Conservation (phyloP, 495 filamentous ascomycete genomes). For the Cryomyces minteri region DNA sequence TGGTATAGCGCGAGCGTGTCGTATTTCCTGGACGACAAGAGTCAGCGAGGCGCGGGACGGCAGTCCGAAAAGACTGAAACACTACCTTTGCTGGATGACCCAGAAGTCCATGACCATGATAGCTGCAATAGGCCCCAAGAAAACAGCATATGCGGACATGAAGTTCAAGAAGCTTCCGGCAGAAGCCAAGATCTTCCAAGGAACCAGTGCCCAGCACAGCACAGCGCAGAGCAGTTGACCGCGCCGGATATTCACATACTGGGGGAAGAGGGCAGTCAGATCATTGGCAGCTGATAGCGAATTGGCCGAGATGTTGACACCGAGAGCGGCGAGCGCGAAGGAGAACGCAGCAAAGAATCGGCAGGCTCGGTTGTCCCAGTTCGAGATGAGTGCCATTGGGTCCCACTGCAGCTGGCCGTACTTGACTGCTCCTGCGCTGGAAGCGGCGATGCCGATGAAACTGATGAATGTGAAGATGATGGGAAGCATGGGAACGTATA, state of each 20-base stretch:
- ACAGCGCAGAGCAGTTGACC: conserved; percentile 43
- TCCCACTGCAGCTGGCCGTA: conserved; percentile 38
- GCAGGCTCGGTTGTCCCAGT: conserved; percentile 8
- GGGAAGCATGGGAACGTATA: conserved; percentile 40
- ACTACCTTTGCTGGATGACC: conserved; percentile 32
- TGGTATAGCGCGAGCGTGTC: conserved; percentile 40
- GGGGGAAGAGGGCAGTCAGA: conserved; percentile 37
- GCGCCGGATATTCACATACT: conserved; percentile 40
- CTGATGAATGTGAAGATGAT: conserved; percentile 33
- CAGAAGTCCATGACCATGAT: conserved; percentile 53
- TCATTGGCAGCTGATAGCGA: conserved; percentile 47
- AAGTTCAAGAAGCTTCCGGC: conserved; percentile 40
- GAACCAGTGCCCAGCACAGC: conserved; percentile 36
- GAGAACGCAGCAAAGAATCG: conserved; percentile 25
- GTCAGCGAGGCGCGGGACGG: too few species aligned
- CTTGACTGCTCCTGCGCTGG: conserved; percentile 13
- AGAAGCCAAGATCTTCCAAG: conserved; percentile 44
- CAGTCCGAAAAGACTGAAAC: too few species aligned
- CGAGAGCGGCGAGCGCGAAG: conserved; percentile 19
- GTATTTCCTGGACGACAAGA: conserved; percentile 21
- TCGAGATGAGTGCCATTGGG: conserved; percentile 29
- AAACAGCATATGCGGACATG: conserved; percentile 37
- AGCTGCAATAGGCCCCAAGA: conserved; percentile 49
- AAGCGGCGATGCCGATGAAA: conserved; percentile 17
- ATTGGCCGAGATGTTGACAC: conserved; percentile 44